These are phyloP conservation scores for Yamadazyma triangularis DNA, from an alignment of 1,139 yeast species.

Conservation along the genomic window DNA sequence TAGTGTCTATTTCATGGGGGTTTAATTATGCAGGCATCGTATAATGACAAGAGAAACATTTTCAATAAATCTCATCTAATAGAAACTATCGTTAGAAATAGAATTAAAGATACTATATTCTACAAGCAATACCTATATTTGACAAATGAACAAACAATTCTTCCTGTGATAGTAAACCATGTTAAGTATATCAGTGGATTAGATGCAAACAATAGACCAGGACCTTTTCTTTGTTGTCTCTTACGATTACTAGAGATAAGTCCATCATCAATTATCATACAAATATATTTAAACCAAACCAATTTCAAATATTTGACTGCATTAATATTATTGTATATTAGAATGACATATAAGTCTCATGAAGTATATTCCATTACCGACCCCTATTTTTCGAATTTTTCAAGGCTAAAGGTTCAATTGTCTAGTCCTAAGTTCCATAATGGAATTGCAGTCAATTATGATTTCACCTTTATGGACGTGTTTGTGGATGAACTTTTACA, in stretches of 20 bases:
- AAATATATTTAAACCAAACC: conserved; percentile 46
- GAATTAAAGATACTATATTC: conserved; percentile 63
- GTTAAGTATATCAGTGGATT: conserved; percentile 46
- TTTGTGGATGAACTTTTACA: conserved; percentile 51
- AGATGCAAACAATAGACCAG: conserved; percentile 47
- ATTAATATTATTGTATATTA: conserved; percentile 51
- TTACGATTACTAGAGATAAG: conserved; percentile 60
- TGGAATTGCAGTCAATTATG: conserved; percentile 23
- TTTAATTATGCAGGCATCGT: conserved; percentile 7
- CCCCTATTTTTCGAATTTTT: conserved; percentile 47
- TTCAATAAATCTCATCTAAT: conserved; percentile 51
- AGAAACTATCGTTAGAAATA: conserved; percentile 65
- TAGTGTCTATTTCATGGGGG: too few species aligned
- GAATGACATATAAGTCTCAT: conserved; percentile 44
- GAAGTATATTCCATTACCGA: conserved; percentile 50
- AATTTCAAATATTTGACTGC: conserved; percentile 66
- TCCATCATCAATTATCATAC: conserved; percentile 51
- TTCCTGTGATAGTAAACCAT: conserved; percentile 32
- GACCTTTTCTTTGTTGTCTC: conserved; percentile 61
- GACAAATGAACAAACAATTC: conserved; percentile 50
- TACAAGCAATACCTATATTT: conserved; percentile 63
- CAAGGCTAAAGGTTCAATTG: conserved; percentile 38
- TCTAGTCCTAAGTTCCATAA: conserved; percentile 24
- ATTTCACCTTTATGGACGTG: conserved; percentile 52
- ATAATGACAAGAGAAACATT: conserved; percentile 21